Evolutionary conservation across 1,284 basidiomycete genomes (phyloP).

Genomic region (Sanguinoderma infundibulare): DNA sequence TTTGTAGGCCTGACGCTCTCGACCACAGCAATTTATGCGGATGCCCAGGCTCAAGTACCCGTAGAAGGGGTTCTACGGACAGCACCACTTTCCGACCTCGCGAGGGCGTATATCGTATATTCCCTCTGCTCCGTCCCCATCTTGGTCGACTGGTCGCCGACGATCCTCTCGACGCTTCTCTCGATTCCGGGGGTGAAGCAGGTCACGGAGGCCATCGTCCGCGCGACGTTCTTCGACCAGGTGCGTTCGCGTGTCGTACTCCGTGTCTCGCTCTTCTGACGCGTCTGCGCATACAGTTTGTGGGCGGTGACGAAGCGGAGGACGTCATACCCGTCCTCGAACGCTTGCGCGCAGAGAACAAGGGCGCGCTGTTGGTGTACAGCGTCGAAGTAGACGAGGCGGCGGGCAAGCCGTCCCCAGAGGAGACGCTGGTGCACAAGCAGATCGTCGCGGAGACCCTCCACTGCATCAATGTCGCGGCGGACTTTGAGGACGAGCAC

Average conservation of each 20-base stretch:
- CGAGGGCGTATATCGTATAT: slow-evolving; percentile 83
- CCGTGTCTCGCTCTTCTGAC: not conserved
- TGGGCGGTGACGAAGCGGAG: slow-evolving; percentile 84
- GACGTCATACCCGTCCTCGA: slow-evolving; percentile 71
- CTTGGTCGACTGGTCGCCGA: slow-evolving; percentile 82
- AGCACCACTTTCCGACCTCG: slow-evolving; percentile 46
- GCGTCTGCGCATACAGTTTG: slow-evolving; percentile 63
- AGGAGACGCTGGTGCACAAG: slow-evolving; percentile 46
- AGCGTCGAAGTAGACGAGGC: slow-evolving; percentile 83
- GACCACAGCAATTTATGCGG: not conserved
- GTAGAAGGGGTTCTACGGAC: slow-evolving; percentile 1
- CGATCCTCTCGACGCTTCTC: slow-evolving; percentile 63
- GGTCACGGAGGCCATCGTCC: slow-evolving; percentile 73
- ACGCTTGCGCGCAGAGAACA: slow-evolving; percentile 67
- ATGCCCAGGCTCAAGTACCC: slow-evolving; percentile 2
- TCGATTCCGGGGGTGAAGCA: slow-evolving; percentile 71
- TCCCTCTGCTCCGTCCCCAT: slow-evolving; percentile 78
- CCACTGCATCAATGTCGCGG: slow-evolving; percentile 74
- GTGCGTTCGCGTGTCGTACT: slow-evolving; percentile 40
- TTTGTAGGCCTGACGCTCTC: slow-evolving; percentile 1
- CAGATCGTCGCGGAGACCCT: slow-evolving; percentile 75
- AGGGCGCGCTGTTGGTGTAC: slow-evolving; percentile 84
- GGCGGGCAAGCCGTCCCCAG: slow-evolving; percentile 22
- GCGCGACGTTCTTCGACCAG: slow-evolving; percentile 87
- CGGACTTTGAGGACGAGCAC: slow-evolving; percentile 75